Evolutionary conservation across 371 early-diverging fungal species (phyloP).

Genomic region (Quaeritorhiza haematococci): DNA sequence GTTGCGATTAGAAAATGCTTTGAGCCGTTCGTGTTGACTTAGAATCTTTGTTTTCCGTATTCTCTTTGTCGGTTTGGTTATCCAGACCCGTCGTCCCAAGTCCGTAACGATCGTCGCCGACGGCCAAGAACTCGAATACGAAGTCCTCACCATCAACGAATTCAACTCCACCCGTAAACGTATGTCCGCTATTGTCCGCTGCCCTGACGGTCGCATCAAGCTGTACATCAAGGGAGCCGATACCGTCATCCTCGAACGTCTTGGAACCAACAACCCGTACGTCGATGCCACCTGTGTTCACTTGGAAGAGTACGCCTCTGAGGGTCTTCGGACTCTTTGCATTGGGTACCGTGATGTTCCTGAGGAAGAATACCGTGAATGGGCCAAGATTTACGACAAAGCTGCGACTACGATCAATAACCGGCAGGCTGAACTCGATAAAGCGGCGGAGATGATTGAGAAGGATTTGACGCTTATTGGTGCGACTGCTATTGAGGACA

Average conservation of each 20-base stretch:
- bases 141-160: constrained; percentile 91
- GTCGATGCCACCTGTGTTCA: constrained; percentile 70
- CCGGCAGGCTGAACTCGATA: constrained; percentile 74
- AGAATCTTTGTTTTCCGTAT: too few species aligned
- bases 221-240: constrained; percentile 98
- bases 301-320: constrained; percentile 72
- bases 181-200: constrained; percentile 91
- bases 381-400: constrained; percentile 68
- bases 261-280: constrained; percentile 72
- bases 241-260: constrained; percentile 91
- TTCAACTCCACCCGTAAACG: constrained; percentile 96
- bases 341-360: constrained; percentile 74
- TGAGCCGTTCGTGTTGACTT: neutral
- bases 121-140: constrained; percentile 57
- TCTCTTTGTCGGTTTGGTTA: constrained; percentile 15
- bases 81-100: constrained; percentile 78
- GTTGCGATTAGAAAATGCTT: neutral
- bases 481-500: constrained; percentile 98
- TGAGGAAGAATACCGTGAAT: constrained; percentile 68
- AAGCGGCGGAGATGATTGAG: constrained; percentile 81
- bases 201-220: constrained; percentile 84
- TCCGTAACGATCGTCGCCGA: constrained; percentile 71
- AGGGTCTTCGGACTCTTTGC: constrained; percentile 87
- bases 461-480: constrained; percentile 87
- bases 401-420: constrained; percentile 79